Evolutionary conservation across 352 stramenopile species (phyloP), one percentile per base, ranked within the genome.

Genomic region (Globisporangium solare): DNA sequence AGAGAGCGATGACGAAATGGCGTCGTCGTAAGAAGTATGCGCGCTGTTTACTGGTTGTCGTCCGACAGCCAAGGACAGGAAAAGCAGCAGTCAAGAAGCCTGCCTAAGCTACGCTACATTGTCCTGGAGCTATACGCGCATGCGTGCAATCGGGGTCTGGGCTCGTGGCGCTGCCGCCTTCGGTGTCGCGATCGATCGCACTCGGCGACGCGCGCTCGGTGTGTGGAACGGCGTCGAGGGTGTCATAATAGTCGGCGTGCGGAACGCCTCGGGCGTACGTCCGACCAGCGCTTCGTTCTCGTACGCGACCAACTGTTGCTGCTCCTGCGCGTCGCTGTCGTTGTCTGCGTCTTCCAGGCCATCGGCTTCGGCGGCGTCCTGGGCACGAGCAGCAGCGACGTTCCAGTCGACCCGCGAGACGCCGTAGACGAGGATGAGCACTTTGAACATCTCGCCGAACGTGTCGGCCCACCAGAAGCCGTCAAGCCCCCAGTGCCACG

Each of bases 401-500:
- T 46, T 62, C 71, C 71, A 81, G 68, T 81, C 63, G 47, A 81
- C 71, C n/a, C 68, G 71, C 31, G 62, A 66, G 14, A 81, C 66
- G 18, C 68, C 71, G 63, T 63, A 81, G 41, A 73, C 37, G 15
- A 81, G 57, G 46, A 81, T 75, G 46, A 81, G 20, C 21, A 67
- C 71, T 43, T 81, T 81, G 63, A 81, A 59, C 51, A 77, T 61
- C 55, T 81, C 68, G 31, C 71, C 71, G 39, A 70, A 67, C 20
- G 71, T 78, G 27, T 81, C 71, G 13, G 71, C 71, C 68, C 66
- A 77, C 71, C 71, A 80, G 47, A 80, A 80, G 24, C 71, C 71
- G 46, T 77, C 71, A 43, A 80, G 67, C 4, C 71, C 68, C 71
- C 71, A 80, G 40, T 61, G 43, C 11, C 64, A 60, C 49, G 66